Base-by-base conservation (phyloP, 257 asterid species). In the Fraxinus pennsylvanica region DNA sequence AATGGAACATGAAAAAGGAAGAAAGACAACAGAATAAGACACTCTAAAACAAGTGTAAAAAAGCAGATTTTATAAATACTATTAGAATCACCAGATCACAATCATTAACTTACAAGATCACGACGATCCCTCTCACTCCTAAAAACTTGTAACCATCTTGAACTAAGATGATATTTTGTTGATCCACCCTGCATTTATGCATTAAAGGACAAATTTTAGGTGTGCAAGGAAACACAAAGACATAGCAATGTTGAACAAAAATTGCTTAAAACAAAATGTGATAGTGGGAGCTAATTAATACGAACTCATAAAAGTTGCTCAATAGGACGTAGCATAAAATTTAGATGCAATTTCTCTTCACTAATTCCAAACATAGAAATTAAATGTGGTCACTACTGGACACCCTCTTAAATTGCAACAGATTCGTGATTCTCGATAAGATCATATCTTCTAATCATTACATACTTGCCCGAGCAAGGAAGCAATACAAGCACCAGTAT, bases 51-150 rank as follows among this genome's bases (percentile, higher is more conserved):
- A 77, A 73, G 35, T 1, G 36, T 41, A 81, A 73, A 45, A 27
- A 52, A 32, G 57, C 80, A 79, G 70, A 78, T 68, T 13, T 27
- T 67, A 54, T 63, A 54, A 45, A 47, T 4, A 70, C 39, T 68
- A 69, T 30, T 33, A 66, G 41, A 47, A 72, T 68, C 72, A 69
- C 47, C 33, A 43, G 70, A 32, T 17, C 54, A 69, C 6, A 63
- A 74, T 39, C 75, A 41, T 54, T 73, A 47, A 91, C 98, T 90
- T 83, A 96, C 99, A 89, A 96, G 98, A 89, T 96, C 99, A 79
- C 99, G 99, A 3, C 99, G 97, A 89, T 96, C 99, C 71, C 99
- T 85, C 81, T 96, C 99, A 80, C 97, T 93, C 68, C 92, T 91
- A 83, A 96, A 91, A 78, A 91, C 90, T 82, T 92, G 97, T 65